These are phyloP conservation scores for Coelastrella sp. DNA, from an alignment of 139 green algal genomes.

Conservation along the genomic window DNA sequence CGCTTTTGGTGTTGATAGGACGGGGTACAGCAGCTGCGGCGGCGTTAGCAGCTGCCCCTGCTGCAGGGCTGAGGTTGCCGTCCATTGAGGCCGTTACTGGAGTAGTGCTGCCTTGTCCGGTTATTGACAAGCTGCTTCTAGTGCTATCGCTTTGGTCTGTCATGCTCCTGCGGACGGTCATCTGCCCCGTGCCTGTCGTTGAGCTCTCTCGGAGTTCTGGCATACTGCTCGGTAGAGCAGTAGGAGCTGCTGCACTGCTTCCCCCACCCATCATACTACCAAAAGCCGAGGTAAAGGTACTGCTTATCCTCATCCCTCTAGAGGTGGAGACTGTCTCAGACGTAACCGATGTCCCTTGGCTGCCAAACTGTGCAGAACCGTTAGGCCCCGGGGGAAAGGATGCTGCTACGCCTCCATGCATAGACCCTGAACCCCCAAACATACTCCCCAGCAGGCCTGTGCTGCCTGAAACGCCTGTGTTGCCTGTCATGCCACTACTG, in stretches of 20 bases:
- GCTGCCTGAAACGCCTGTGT: not conserved
- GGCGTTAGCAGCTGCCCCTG: not conserved
- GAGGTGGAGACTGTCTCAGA: not conserved
- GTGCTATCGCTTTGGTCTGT: conserved; percentile 28
- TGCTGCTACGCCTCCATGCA: not conserved
- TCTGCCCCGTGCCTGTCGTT: not conserved
- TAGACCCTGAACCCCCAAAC: not conserved
- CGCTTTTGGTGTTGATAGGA: not conserved
- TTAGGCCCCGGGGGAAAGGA: not conserved
- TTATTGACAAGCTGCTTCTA: conserved; percentile 33
- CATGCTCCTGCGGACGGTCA: not conserved
- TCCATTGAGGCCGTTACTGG: not conserved
- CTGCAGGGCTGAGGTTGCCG: not conserved
- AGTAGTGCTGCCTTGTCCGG: not conserved
- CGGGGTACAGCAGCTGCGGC: not conserved
- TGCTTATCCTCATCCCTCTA: conserved; percentile 29
- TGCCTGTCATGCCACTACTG: conserved; percentile 2
- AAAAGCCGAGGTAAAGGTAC: conserved; percentile 2
- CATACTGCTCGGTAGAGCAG: not conserved
- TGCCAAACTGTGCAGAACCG: not conserved
- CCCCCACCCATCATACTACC: conserved; percentile 9
- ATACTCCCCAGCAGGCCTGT: conserved; percentile 6
- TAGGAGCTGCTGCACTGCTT: not conserved
- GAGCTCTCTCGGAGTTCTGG: not conserved
- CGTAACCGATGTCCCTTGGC: not conserved